These are phyloP conservation scores for Colletotrichum caudatum DNA, from an alignment of 2,329 filamentous ascomycete genomes.

Conservation along the genomic window DNA sequence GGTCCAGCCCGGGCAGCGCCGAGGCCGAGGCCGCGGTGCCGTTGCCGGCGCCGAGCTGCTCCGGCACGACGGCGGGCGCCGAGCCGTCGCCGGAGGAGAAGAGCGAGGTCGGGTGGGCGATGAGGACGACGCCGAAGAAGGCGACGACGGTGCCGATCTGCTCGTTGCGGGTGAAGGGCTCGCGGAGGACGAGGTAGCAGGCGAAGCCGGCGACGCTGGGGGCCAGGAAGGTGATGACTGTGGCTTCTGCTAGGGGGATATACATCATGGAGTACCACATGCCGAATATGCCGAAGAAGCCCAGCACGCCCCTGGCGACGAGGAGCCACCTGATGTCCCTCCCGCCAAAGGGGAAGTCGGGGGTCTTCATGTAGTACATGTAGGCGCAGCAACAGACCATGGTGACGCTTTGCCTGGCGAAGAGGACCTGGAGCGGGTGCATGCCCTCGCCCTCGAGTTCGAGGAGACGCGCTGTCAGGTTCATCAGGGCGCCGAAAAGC, in stretches of 20 bases:
- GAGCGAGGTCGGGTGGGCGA: conserved; percentile 76
- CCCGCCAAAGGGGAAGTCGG: conserved; percentile 77
- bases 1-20: conserved; percentile 49
- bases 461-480: conserved; percentile 80
- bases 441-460: conserved; percentile 79
- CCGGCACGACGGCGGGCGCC: conserved; percentile 40
- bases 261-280: conserved; percentile 78
- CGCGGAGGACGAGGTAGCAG: conserved; percentile 79
- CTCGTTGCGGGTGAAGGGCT: conserved; percentile 83
- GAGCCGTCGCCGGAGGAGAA: conserved; percentile 52
- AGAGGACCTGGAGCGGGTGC: conserved; percentile 87
- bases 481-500: conserved; percentile 88
- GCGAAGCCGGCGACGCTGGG: conserved; percentile 84
- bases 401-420: conserved; percentile 83
- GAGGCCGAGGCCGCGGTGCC: conserved; percentile 38
- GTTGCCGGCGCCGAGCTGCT: conserved; percentile 36
- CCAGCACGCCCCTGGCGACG: conserved; percentile 74
- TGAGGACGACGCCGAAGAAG: conserved; percentile 83
- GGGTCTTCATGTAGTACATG: conserved; percentile 77
- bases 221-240: conserved; percentile 88
- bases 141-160: conserved; percentile 82
- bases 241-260: conserved; percentile 86
- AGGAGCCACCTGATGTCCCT: conserved; percentile 76
- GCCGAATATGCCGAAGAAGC: conserved; percentile 83
- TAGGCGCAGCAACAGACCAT: conserved; percentile 74